Evolutionary conservation across 1,284 basidiomycete species (phyloP), one percentile per base, ranked within the genome.

Genomic region (Moesziomyces antarcticus): DNA sequence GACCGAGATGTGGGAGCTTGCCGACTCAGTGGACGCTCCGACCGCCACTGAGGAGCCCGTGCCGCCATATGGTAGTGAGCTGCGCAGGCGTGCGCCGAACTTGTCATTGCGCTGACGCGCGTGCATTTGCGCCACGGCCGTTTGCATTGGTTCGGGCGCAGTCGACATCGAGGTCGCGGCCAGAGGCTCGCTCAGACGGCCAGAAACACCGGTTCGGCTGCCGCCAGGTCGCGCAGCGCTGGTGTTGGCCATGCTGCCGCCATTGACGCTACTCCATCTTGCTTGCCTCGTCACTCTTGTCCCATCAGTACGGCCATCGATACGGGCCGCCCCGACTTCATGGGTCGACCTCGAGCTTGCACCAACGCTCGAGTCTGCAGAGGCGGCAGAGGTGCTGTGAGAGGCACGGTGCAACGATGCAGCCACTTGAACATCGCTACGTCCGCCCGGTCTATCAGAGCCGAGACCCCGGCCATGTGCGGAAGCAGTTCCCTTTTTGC

Each of bases 61-160:
- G 5, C 37, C n/a, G 6, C 37, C 51, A 21, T 49, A 45, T 30
- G 49, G 35, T 10, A 57, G 35, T 2, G 66, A 62, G 10, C 50
- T 54, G 9, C 71, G 66, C 25, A 74, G 45, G 5, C 72, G 58
- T 6, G 44, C 56, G 20, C 72, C 72, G 56, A 74, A 74, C 51
- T 74, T 74, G 11, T 70, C 72, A 43, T 64, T 74, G 24, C 72
- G 67, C 50, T 59, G 67, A 30, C 58, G 48, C 3, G 72, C 63
- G 50, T 74, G 72, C 72, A 74, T 74, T 47, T 60, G 67, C 22
- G 72, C 72, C 20, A 74, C 72, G 16, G 62, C 72, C 7, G 49
- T 74, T 43, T 70, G 72, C 54, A 70, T 58, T 27, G 72, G 27
- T 27, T 63, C 66, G 1, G 72, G 58, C 4, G 72, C 66, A 5